Evolutionary conservation across 1,284 basidiomycete species (phyloP).

Genomic region (Rhodofomes roseus): DNA sequence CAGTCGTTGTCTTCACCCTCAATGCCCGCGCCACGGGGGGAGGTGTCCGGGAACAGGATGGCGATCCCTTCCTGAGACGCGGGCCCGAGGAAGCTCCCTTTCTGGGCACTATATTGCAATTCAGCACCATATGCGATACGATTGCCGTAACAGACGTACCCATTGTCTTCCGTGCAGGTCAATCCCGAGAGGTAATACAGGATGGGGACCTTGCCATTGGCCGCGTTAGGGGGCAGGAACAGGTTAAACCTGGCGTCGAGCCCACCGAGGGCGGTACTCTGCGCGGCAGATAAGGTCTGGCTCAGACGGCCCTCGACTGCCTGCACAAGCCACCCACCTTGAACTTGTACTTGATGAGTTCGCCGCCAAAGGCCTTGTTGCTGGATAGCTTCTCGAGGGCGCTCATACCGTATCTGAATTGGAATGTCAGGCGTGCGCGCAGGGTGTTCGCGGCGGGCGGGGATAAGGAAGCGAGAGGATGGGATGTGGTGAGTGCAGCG

Average conservation of each 20-base stretch:
- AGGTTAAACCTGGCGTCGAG: conserved; percentile 86
- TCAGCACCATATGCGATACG: neutral
- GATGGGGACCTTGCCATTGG: conserved; percentile 66
- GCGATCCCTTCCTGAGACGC: conserved; percentile 86
- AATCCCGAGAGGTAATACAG: conserved; percentile 91
- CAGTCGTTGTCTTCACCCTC: conserved; percentile 86
- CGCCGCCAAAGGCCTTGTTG: conserved; percentile 79
- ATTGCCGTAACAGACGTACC: conserved; percentile 39
- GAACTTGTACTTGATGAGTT: conserved; percentile 85
- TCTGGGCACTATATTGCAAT: conserved; percentile 63
- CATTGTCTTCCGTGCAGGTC: conserved; percentile 96
- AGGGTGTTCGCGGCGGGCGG: neutral
- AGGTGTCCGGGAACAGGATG: conserved; percentile 94
- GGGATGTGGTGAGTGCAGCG: neutral
- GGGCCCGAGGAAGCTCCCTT: conserved; percentile 79
- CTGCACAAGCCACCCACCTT: conserved; percentile 41
- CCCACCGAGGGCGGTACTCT: conserved; percentile 75
- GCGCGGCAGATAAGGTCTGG: conserved; percentile 1
- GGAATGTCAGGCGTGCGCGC: neutral
- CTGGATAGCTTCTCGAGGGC: conserved; percentile 66
- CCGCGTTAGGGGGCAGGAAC: conserved; percentile 74
- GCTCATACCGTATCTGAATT: conserved; percentile 26
- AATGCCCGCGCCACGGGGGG: conserved; percentile 89
- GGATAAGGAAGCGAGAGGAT: neutral
- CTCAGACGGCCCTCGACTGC: neutral